A percentile compares a stretch with the other conserved stretches of the same genome.
These are phyloP conservation scores for Parmelia sp. DNA, from an alignment of 495 filamentous ascomycete species.

Conservation along the genomic window DNA sequence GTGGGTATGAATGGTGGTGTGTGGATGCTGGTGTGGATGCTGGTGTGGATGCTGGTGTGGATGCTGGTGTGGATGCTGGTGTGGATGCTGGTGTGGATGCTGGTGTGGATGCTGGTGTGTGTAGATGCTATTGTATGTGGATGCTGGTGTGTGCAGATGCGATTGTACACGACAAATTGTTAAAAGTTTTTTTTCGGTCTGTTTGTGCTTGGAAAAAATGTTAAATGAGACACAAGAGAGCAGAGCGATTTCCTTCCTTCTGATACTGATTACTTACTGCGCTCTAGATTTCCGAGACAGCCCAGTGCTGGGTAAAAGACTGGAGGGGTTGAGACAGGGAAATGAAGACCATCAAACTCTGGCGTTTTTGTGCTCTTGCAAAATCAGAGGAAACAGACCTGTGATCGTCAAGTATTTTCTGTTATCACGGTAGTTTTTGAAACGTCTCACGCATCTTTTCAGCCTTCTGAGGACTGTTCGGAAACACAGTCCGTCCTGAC, in stretches of 20 bases:
- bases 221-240: background rate
- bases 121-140: background rate
- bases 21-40: too few relatives aligned
- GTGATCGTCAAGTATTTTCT: background rate
- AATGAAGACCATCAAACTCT: background rate
- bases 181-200: background rate
- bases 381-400: background rate
- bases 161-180: background rate
- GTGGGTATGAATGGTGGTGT: too few relatives aligned
- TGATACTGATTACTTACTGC: background rate
- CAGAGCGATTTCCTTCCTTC: background rate
- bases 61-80: too few relatives aligned
- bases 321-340: background rate
- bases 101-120: background rate
- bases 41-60: too few relatives aligned
- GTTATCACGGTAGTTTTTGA: background rate
- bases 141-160: background rate
- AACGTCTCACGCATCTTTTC: background rate
- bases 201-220: background rate
- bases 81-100: too few relatives aligned
- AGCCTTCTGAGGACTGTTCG: background rate
- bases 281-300: background rate
- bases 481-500: background rate
- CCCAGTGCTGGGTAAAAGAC: background rate
- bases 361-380: background rate